Evolutionary conservation across 2,329 filamentous ascomycete species (phyloP).

Genomic region (Calonectria pseudoreteaudii): DNA sequence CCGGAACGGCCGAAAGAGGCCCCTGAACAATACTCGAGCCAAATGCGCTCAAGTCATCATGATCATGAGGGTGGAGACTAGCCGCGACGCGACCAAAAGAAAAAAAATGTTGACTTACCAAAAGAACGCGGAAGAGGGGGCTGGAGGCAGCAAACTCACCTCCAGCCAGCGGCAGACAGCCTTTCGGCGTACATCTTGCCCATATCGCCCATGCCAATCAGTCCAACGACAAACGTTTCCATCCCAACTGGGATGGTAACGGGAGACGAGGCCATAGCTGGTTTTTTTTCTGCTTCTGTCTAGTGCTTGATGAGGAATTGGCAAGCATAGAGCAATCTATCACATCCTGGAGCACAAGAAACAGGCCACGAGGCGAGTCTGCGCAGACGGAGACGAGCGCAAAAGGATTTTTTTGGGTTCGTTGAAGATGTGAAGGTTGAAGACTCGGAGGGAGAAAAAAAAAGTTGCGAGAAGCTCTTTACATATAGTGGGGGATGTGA

Average conservation of each 20-base stretch:
- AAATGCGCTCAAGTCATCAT: slow-evolving; percentile 99
- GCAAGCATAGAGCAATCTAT: slow-evolving; percentile 38
- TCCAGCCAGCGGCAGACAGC: slow-evolving; percentile 94
- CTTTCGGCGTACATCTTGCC: slow-evolving; percentile 96
- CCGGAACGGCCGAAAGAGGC: slow-evolving; percentile 80
- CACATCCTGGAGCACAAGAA: slow-evolving; percentile 41
- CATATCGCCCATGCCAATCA: slow-evolving; percentile 99
- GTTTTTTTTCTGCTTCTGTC: neutral
- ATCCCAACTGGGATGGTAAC: slow-evolving; percentile 55
- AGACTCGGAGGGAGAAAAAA: slow-evolving; percentile 37
- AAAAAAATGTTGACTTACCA: slow-evolving; percentile 38
- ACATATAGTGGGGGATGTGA: slow-evolving; percentile 39
- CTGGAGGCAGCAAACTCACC: slow-evolving; percentile 65
- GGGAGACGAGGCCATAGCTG: slow-evolving; percentile 44
- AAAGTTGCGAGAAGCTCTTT: slow-evolving; percentile 36
- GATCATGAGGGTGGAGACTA: slow-evolving; percentile 45
- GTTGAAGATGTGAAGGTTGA: slow-evolving; percentile 30
- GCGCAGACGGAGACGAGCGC: slow-evolving; percentile 25
- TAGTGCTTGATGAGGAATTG: slow-evolving; percentile 38
- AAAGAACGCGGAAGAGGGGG: slow-evolving; percentile 20
- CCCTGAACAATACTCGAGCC: slow-evolving; percentile 93
- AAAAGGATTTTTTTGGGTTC: neutral
- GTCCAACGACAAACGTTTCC: slow-evolving; percentile 83
- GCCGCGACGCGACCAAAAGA: slow-evolving; percentile 7
- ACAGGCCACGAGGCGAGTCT: slow-evolving; percentile 27